Evolutionary conservation across 2,329 filamentous ascomycete species (phyloP), one percentile per base, ranked within the genome.

Genomic region (Helicocarpus griseus): DNA sequence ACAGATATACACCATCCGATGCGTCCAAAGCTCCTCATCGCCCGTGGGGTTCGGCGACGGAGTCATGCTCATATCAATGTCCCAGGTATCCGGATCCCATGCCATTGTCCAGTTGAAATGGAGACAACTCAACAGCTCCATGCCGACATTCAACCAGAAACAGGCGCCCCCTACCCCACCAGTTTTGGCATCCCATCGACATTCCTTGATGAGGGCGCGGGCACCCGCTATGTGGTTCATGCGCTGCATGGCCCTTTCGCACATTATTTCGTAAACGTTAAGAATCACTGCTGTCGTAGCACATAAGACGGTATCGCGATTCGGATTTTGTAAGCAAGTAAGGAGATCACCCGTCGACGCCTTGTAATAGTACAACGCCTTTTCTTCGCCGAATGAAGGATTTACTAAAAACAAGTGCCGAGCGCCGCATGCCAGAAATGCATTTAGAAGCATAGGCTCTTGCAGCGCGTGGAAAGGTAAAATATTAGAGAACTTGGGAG

Each of bases 251-350:
- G 86, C 82, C 58, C 81, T 81, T 63, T 91, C 86, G 46, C 82
- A 89, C 88, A 96, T 95, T 60, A 90, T 85, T 67, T 96, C 89
- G 69, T 94, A 96, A 3, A 95, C 86, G 60, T 95, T 91, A 29
- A 97, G 77, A 6, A 95, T 85, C 13, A 95, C 85, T 2, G 91
- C 89, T 0, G 89, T 89, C 0, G 86, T 87, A 6, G 90, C 89
- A 65, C 89, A 95, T 49, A 95, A 83, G 26, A 85, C 81, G 1
- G 83, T 88, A 63, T 95, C 85, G 52, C 89, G 81, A 58, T 93
- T 85, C 0, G 89, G 88, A 61, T 95, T 89, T 64, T 93, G 87
- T 40, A 95, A 71, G 48, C 81, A 84, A 44, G 82, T 80, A 13
- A 94, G 73, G 2, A 96, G 77, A 56, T 89, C 81, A 21, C 83